These are phyloP conservation scores for Xylariaceae sp. DNA, from an alignment of 2,329 filamentous ascomycete species.

Conservation along the genomic window DNA sequence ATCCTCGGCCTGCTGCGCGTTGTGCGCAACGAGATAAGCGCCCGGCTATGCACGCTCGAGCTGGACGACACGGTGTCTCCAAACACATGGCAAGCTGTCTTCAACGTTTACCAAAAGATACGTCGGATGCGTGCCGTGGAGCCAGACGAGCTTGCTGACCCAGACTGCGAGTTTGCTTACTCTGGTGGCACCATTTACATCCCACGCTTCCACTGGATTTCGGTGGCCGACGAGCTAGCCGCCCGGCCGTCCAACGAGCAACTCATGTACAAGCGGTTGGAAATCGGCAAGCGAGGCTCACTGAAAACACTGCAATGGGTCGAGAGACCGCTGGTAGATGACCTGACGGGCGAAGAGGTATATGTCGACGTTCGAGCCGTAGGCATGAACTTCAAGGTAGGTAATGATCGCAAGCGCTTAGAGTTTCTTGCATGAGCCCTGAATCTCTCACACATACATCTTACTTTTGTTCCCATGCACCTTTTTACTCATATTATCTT, in stretches of 20 bases:
- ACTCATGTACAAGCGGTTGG: conserved; percentile 2
- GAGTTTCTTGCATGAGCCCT: too few species aligned
- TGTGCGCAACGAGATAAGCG: conserved; percentile 12
- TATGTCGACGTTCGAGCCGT: conserved; percentile 8
- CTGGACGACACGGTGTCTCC: conserved; percentile 7
- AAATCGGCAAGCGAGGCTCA: conserved; percentile 8
- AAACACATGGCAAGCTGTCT: conserved; percentile 2
- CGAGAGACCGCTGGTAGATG: not conserved
- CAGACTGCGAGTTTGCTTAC: conserved; percentile 14
- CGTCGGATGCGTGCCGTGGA: conserved; percentile 1
- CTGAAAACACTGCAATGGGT: conserved; percentile 13
- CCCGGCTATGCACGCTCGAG: conserved; percentile 9
- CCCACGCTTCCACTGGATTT: conserved; percentile 15
- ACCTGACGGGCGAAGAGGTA: conserved; percentile 8
- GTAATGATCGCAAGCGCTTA: not conserved
- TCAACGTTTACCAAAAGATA: conserved; percentile 10
- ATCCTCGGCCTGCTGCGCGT: conserved; percentile 15
- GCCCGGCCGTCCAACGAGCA: not conserved
- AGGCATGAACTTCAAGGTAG: conserved; percentile 23
- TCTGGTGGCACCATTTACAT: conserved; percentile 4
- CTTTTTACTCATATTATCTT: too few species aligned
- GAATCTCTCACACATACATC: too few species aligned
- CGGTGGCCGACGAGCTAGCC: not conserved
- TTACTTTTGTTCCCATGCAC: too few species aligned
- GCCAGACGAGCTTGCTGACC: conserved; percentile 7